Base-by-base conservation (phyloP, 805 yeast species). In the Pichia exigua region DNA sequence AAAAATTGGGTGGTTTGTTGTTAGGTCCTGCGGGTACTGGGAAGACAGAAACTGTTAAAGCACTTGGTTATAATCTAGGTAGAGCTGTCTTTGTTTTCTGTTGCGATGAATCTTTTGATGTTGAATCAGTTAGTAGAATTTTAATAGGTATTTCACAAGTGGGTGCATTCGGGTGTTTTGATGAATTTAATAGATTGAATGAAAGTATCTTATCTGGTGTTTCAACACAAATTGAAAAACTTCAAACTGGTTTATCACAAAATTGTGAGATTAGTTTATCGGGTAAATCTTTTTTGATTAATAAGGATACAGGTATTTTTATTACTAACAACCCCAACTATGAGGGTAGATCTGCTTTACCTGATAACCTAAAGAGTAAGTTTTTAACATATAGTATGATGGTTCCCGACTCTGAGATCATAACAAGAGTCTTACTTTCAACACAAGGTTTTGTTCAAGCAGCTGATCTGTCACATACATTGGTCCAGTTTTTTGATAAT, bases 1-100 rank as follows among this genome's bases (percentile, higher is more conserved):
- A 83, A 58, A 77, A 76, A 38, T 70, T 81, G 10, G 98, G 98
- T n/a, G 95, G 96, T 0, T 85, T 95, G 1, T 85, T 95, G 0
- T 82, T 85, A 65, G 98, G 98, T 0, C 97, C 98, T 1, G 97
- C 98, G 2, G 98, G 98, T 42, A 92, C 98, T 0, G 98, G 98
- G 57, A 92, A 92, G 63, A 92, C 98, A 0, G 98, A 92, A 63
- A 77, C 95, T 0, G 76, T 92, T 26, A 92, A 92, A 63, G 87
- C 95, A 0, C 70, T 91, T 30, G 97, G 94, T 1, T 81, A 81
- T 42, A 80, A 79, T 40, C 68, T 92, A 9, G 98, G 98, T 9
- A 75, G 81, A 52, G 78, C 81, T 78, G 96, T 89, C 0, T 65
- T 86, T 12, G 96, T 92, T 0, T 91, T 92, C 65, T 84, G 89